Evolutionary conservation across 495 filamentous ascomycete species (phyloP).

Genomic region (Tetracladium setigerum): DNA sequence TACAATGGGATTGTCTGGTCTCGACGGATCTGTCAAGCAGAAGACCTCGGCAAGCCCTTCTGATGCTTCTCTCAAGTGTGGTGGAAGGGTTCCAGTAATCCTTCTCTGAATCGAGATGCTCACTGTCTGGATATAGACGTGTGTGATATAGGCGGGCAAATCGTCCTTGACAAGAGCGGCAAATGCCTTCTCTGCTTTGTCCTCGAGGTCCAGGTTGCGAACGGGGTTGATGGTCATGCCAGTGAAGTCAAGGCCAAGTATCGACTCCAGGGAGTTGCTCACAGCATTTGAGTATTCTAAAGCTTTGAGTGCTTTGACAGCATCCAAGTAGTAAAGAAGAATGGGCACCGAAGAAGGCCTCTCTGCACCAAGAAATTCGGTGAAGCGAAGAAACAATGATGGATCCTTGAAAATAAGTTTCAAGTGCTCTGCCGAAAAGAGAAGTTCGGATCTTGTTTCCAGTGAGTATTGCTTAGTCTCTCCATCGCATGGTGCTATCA

Average conservation of each 20-base stretch:
- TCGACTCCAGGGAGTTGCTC: constrained; percentile 40
- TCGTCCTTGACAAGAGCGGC: constrained; percentile 54
- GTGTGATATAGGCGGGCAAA: constrained; percentile 63
- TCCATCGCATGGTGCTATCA: constrained; percentile 33
- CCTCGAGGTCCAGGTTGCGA: constrained; percentile 45
- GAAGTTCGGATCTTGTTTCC: constrained; percentile 51
- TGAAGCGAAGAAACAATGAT: constrained; percentile 52
- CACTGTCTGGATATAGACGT: constrained; percentile 50
- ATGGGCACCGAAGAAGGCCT: constrained; percentile 56
- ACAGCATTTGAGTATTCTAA: constrained; percentile 63
- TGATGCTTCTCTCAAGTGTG: constrained; percentile 46
- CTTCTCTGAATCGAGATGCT: constrained; percentile 47
- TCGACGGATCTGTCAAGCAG: constrained; percentile 67
- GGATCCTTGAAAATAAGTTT: constrained; percentile 56
- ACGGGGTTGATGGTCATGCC: constrained; percentile 34
- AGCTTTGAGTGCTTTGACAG: constrained; percentile 61
- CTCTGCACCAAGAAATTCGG: constrained; percentile 52
- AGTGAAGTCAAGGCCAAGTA: constrained; percentile 38
- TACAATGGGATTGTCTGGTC: constrained; percentile 68
- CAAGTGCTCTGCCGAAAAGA: constrained; percentile 62
- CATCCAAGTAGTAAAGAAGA: constrained; percentile 63
- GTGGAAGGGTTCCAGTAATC: constrained; percentile 47
- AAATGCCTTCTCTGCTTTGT: constrained; percentile 51
- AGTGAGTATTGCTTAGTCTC: constrained; percentile 34
- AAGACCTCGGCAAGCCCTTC: constrained; percentile 72